Conservation (phyloP, 1,139 yeast species). For the Candida glucosophila region DNA sequence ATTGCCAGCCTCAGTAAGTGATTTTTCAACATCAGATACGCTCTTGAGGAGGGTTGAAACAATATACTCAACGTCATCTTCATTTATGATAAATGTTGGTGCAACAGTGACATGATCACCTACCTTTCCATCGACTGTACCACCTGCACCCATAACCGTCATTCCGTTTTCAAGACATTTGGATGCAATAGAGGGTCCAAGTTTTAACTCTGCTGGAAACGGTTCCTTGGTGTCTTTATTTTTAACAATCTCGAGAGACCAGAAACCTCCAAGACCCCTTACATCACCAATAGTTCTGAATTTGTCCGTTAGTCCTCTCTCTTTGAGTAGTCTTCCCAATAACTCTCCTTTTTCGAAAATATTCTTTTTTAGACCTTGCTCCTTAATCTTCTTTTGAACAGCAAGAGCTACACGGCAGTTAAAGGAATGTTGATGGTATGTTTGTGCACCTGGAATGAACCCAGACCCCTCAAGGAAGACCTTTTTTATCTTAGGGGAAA, state of each 20-base stretch:
- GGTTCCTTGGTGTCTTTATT: slow-evolving; percentile 40
- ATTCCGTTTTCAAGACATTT: slow-evolving; percentile 34
- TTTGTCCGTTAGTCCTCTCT: slow-evolving; percentile 13
- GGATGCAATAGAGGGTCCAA: slow-evolving; percentile 25
- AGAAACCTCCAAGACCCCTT: slow-evolving; percentile 56
- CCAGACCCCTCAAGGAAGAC: slow-evolving; percentile 38
- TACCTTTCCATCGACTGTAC: slow-evolving; percentile 26
- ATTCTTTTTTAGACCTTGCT: slow-evolving; percentile 37
- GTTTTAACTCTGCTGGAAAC: slow-evolving; percentile 23
- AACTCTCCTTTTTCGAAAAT: slow-evolving; percentile 41
- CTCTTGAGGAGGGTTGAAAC: slow-evolving; percentile 9
- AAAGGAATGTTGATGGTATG: slow-evolving; percentile 55
- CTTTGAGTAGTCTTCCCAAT: slow-evolving; percentile 34
- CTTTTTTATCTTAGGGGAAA: slow-evolving; percentile 41
- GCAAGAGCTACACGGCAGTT: slow-evolving; percentile 53
- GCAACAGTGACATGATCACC: slow-evolving; percentile 47
- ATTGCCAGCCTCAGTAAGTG: not conserved
- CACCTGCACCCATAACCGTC: slow-evolving; percentile 35
- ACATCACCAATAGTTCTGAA: slow-evolving; percentile 44
- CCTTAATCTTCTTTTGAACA: slow-evolving; percentile 43
- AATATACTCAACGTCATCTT: slow-evolving; percentile 36
- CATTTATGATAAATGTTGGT: slow-evolving; percentile 41
- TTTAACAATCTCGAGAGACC: slow-evolving; percentile 50
- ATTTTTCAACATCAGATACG: slow-evolving; percentile 3
- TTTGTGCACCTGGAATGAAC: slow-evolving; percentile 43